These are phyloP conservation scores for Houttuynia cordata DNA, from an alignment of 164 flowering plant genomes.

Conservation along the genomic window DNA sequence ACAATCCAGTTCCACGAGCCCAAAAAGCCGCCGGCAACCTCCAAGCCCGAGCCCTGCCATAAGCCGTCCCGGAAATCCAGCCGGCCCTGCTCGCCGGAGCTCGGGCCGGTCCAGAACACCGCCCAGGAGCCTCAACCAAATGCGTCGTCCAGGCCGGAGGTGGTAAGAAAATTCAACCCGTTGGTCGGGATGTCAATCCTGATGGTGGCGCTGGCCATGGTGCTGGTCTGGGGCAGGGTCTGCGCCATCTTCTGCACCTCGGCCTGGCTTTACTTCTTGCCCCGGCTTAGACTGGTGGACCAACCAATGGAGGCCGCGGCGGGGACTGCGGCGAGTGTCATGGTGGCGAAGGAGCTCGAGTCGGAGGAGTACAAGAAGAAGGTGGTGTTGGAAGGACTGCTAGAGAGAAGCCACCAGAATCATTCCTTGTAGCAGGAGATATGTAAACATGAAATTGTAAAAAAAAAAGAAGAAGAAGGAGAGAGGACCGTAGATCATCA, in stretches of 20 bases:
- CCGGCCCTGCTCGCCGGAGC: conserved; percentile 3
- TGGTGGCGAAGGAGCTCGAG: background rate
- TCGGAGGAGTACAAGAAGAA: conserved; percentile 40
- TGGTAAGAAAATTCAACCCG: conserved; percentile 7
- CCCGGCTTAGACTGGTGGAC: conserved; percentile 8
- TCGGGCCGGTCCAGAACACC: background rate
- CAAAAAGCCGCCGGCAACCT: background rate
- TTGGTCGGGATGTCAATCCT: conserved; percentile 36
- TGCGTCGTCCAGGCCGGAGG: background rate
- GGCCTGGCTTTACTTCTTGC: conserved; percentile 42
- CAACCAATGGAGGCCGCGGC: background rate
- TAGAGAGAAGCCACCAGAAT: conserved; percentile 23
- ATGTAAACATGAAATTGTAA: background rate
- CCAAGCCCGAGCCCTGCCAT: background rate
- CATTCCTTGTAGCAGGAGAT: background rate
- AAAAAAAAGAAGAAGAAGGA: background rate
- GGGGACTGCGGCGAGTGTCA: background rate
- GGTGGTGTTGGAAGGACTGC: conserved; percentile 37
- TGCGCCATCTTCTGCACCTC: conserved; percentile 51
- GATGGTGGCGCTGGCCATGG: conserved; percentile 28
- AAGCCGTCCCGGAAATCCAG: background rate
- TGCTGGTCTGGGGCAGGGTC: conserved; percentile 46
- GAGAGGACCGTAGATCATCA: background rate
- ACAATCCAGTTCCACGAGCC: background rate
- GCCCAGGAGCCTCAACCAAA: background rate